These are phyloP conservation scores for Candida awuae DNA, from an alignment of 805 yeast genomes.

Conservation along the genomic window DNA sequence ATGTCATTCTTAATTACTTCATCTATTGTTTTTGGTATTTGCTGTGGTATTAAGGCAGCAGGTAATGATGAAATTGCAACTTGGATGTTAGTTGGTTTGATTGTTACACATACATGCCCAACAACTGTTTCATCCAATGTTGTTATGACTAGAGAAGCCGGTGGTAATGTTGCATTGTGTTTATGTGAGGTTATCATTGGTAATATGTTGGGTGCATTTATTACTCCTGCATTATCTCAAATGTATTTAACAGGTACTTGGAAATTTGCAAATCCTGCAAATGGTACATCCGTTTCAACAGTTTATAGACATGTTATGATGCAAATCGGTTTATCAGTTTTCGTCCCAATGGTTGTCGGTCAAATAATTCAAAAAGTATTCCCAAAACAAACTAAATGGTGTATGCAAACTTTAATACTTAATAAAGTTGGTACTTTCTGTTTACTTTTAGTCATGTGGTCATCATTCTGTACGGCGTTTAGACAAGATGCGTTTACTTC, in stretches of 20 bases:
- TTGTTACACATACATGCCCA: constrained; percentile 81
- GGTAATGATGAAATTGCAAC: constrained; percentile 51
- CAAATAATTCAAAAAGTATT: constrained; percentile 67
- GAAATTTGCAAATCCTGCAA: constrained; percentile 75
- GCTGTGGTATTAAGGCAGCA: constrained; percentile 55
- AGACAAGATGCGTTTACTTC: constrained; percentile 66
- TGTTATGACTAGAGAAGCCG: constrained; percentile 81
- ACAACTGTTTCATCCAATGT: constrained; percentile 90
- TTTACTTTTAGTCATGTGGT: constrained; percentile 52
- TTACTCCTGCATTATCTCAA: constrained; percentile 80
- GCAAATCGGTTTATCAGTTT: constrained; percentile 72
- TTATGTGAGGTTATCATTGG: constrained; percentile 83
- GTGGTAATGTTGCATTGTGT: constrained; percentile 69
- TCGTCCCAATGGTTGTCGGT: constrained; percentile 83
- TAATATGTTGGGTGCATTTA: constrained; percentile 75
- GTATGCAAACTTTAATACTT: constrained; percentile 47
- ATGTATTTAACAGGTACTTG: constrained; percentile 55
- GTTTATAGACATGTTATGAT: constrained; percentile 76
- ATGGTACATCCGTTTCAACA: constrained; percentile 41
- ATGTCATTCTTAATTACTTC: constrained; percentile 56
- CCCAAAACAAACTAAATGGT: constrained; percentile 59
- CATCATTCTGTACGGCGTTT: constrained; percentile 80
- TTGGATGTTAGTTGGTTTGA: constrained; percentile 75
- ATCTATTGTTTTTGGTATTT: constrained; percentile 56
- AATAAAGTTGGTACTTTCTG: constrained; percentile 73